Percentiles rank a stretch among this genome's conserved stretches.
Evolutionary conservation across 2,329 filamentous ascomycete genomes (phyloP).

Genomic region (Ophiognomonia clavigignenti-juglandacearum): DNA sequence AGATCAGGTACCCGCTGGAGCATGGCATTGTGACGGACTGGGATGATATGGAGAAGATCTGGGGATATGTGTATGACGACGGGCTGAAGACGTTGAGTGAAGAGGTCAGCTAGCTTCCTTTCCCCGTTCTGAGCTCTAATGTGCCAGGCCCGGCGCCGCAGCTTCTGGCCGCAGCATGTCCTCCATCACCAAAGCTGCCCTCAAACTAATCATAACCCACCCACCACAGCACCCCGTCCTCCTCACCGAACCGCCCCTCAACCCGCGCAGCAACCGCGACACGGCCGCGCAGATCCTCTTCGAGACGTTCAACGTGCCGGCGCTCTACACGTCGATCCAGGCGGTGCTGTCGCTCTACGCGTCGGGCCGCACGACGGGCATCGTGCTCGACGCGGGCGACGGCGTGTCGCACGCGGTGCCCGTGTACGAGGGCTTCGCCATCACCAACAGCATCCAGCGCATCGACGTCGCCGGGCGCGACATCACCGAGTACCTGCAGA

Average conservation of each 20-base stretch:
- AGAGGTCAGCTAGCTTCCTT: slow-evolving; percentile 64
- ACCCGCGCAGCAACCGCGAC: slow-evolving; percentile 92
- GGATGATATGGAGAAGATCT: slow-evolving; percentile 99
- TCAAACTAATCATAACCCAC: slow-evolving; percentile 3
- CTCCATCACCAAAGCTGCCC: slow-evolving; percentile 11
- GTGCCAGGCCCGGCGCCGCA: no score
- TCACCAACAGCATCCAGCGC: slow-evolving; percentile 88
- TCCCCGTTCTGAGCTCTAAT: no score
- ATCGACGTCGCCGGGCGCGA: slow-evolving; percentile 96
- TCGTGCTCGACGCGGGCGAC: slow-evolving; percentile 92
- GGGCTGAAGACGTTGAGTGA: slow-evolving; percentile 95
- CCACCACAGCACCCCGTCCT: slow-evolving; percentile 76
- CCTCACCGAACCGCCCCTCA: slow-evolving; percentile 91
- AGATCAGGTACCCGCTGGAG: slow-evolving; percentile 93
- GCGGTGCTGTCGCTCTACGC: slow-evolving; percentile 94
- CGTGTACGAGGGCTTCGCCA: slow-evolving; percentile 96
- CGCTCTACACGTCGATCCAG: slow-evolving; percentile 94
- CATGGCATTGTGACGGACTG: slow-evolving; percentile 98
- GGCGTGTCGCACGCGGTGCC: slow-evolving; percentile 96
- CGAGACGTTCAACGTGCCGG: slow-evolving; percentile 97
- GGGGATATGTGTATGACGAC: slow-evolving; percentile 95
- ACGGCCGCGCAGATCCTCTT: slow-evolving; percentile 96
- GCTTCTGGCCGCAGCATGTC: neutral
- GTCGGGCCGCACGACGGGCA: slow-evolving; percentile 90
- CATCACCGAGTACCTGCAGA: slow-evolving; percentile 92